Conservation (phyloP, 148 eudicot species). For the Heliosperma pusillum region DNA sequence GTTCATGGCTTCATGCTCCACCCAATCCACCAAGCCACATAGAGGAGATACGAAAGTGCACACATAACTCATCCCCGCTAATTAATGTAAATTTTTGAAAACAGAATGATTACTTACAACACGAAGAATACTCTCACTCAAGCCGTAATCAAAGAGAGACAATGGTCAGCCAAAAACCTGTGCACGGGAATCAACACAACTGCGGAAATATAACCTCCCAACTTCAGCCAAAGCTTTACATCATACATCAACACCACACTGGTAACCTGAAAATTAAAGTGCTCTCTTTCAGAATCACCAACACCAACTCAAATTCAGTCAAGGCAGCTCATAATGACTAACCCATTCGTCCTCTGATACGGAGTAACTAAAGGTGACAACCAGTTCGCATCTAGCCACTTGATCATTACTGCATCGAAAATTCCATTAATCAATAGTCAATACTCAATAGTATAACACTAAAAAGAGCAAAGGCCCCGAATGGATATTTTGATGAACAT, state of each 20-base stretch:
- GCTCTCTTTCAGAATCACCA: not conserved
- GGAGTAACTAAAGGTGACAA: not conserved
- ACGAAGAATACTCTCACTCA: not conserved
- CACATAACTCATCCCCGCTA: not conserved
- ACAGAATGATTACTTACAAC: slow-evolving; percentile 6
- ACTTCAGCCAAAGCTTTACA: not conserved
- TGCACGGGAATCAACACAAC: not conserved
- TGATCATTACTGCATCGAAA: not conserved
- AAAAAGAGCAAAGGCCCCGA: not conserved
- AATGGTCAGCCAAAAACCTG: not conserved
- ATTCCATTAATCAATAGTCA: not conserved
- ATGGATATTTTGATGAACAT: not conserved
- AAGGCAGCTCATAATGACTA: not conserved
- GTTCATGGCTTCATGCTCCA: not conserved
- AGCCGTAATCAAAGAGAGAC: not conserved
- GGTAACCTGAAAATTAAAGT: not conserved
- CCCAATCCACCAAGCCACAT: not conserved
- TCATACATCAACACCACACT: slow-evolving; percentile 2
- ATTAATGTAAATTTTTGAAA: not conserved
- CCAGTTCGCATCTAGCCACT: not conserved
- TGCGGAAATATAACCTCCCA: not conserved
- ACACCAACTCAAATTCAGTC: not conserved
- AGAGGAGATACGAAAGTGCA: not conserved
- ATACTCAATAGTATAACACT: not conserved
- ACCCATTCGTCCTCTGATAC: not conserved